A percentile compares a stretch with the other conserved stretches of the same genome.
phyloP scores from a whole-genome alignment of 2,329 filamentous ascomycete species.

The Helotiales sp. region DNA sequence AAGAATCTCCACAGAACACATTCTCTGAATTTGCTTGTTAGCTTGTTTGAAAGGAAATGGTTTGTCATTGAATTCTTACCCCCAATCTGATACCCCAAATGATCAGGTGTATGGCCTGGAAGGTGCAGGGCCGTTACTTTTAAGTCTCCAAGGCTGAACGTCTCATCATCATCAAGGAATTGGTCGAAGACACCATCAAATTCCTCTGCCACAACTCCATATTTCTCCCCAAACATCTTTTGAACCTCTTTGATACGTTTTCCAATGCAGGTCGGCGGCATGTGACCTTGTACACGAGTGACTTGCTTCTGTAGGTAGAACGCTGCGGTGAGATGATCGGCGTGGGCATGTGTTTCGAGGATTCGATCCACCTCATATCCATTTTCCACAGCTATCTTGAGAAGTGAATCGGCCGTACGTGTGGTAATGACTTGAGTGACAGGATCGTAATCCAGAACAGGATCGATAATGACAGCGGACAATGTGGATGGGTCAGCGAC shows the following conservation, averaged over 20 bases:
- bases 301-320: conserved; percentile 59
- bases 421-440: conserved; percentile 53
- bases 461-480: conserved; percentile 62
- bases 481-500: conserved; percentile 46
- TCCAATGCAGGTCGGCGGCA: conserved; percentile 58
- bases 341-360: conserved; percentile 66
- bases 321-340: conserved; percentile 64
- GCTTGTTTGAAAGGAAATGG: neutral
- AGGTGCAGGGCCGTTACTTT: neutral
- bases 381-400: conserved; percentile 41
- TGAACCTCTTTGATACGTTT: conserved; percentile 59
- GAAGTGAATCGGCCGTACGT: conserved; percentile 55
- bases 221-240: conserved; percentile 53
- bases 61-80: neutral
- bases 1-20: neutral
- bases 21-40: neutral
- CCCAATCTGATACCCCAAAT: neutral
- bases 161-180: neutral
- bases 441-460: conserved; percentile 63
- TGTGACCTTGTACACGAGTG: conserved; percentile 14
- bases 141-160: neutral
- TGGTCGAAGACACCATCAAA: neutral
- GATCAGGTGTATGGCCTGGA: neutral
- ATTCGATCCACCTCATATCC: conserved; percentile 56
- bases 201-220: conserved; percentile 36